These are phyloP conservation scores for Daldinia vernicosa DNA, from an alignment of 495 filamentous ascomycete genomes.

Conservation along the genomic window DNA sequence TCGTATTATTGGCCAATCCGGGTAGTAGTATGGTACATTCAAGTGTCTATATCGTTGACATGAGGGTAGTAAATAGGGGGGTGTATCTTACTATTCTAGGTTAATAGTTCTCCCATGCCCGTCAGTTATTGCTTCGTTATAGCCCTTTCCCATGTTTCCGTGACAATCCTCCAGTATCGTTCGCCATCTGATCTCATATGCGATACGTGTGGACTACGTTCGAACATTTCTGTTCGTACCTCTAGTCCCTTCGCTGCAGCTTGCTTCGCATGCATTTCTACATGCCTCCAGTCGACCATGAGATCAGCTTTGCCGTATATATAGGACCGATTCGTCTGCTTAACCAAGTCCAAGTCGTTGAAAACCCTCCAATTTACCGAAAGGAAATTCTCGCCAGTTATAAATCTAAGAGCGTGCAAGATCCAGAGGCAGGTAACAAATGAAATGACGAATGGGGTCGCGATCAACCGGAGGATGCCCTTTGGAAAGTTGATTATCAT, in stretches of 20 bases:
- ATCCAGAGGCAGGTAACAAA: conserved; percentile 46
- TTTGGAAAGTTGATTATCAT: conserved; percentile 40
- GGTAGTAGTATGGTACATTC: not conserved
- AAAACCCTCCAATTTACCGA: conserved; percentile 37
- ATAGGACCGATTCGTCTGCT: conserved; percentile 53
- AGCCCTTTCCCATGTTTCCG: conserved; percentile 49
- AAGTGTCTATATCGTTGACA: too few relatives aligned
- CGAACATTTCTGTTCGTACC: conserved; percentile 51
- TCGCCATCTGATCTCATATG: conserved; percentile 50
- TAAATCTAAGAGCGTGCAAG: conserved; percentile 31
- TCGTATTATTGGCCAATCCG: too few relatives aligned
- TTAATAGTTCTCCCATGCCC: not conserved
- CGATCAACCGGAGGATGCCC: conserved; percentile 18
- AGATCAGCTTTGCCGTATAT: conserved; percentile 52
- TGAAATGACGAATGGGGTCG: conserved; percentile 45
- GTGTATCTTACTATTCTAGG: not conserved
- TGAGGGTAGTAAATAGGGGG: not conserved
- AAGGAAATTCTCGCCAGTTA: conserved; percentile 45
- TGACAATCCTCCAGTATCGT: conserved; percentile 55
- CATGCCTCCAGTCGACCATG: conserved; percentile 52
- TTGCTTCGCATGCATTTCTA: conserved; percentile 51
- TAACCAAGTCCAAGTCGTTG: conserved; percentile 43
- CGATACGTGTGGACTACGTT: conserved; percentile 52
- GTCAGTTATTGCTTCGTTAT: not conserved
- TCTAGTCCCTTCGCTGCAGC: conserved; percentile 46